phyloP scores from a whole-genome alignment of 129 eudicot genomes.

The Pittosporum tobira region DNA sequence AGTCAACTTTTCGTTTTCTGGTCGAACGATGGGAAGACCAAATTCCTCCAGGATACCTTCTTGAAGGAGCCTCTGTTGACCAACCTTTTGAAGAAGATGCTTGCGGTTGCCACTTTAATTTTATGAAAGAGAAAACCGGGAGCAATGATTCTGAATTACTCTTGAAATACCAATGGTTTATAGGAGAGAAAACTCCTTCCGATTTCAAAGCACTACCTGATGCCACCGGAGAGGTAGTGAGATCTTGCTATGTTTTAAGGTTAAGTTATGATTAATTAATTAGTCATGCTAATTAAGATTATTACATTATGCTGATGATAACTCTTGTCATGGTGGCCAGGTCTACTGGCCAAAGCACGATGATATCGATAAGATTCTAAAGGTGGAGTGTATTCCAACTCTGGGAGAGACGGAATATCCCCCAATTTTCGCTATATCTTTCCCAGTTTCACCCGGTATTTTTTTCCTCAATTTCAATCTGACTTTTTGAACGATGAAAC shows the following conservation, averaged over 20 bases:
- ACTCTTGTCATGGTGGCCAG: conserved; percentile 31
- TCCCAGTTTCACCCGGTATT: conserved; percentile 76
- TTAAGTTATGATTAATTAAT: conserved; percentile 3
- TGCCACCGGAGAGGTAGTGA: conserved; percentile 63
- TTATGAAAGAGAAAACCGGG: conserved; percentile 42
- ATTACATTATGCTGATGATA: conserved; percentile 14
- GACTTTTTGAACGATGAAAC: background rate
- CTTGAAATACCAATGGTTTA: conserved; percentile 83
- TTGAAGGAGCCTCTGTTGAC: conserved; percentile 66
- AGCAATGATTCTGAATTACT: conserved; percentile 41
- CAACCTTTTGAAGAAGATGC: conserved; percentile 95
- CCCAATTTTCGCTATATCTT: conserved; percentile 75
- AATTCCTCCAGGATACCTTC: conserved; percentile 73
- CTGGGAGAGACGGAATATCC: conserved; percentile 68
- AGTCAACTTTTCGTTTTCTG: conserved; percentile 78
- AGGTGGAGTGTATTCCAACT: conserved; percentile 86
- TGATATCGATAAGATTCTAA: conserved; percentile 52
- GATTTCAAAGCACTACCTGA: conserved; percentile 55
- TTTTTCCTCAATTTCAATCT: background rate
- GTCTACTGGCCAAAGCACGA: conserved; percentile 79
- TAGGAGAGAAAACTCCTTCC: conserved; percentile 62
- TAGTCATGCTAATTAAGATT: background rate
- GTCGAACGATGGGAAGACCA: conserved; percentile 85
- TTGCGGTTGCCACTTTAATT: conserved; percentile 80
- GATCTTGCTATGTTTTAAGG: background rate